Evolutionary conservation across 2,329 filamentous ascomycete genomes (phyloP), one percentile per base, ranked within the genome.

Genomic region (Eurotiales sp.): DNA sequence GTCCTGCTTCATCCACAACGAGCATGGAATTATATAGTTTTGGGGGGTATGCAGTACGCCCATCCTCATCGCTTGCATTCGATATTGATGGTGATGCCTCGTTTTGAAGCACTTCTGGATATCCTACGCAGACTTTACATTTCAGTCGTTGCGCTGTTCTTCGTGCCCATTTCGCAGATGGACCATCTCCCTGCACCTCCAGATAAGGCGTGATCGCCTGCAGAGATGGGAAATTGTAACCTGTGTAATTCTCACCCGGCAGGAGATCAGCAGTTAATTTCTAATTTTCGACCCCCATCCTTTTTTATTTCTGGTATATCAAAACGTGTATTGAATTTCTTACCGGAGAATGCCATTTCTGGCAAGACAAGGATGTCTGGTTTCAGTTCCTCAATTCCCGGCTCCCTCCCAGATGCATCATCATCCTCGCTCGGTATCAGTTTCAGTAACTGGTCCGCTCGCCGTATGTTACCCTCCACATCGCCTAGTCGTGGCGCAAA

Each of bases 101-200:
- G 29, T 50, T 44, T 25, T 42, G 50, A 39, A 62, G 65, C 12
- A 75, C 61, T 57, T 86, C 83, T 0, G 83, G 82, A 58, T 86
- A 86, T 23, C 83, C 83, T 36, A 84, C 75, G 30, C 79, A 82
- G n/a, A 86, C 81, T 53, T 80, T 77, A 62, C 81, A 85, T 27
- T 70, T 66, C 47, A 82, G 69, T 23, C 74, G 72, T 37, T 63
- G 66, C n/a, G 83, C 83, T 11, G 76, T 79, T 44, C 73, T 67
- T 17, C 72, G 71, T 3, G 82, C 83, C 83, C 83, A 86, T 58
- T 71, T 62, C 10, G 80, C 79, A 14, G 76, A 78, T 11, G 74
- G 71, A 0, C 83, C 83, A 7, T 72, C 61, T 12, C 76, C 73
- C 22, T 77, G 80, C n/a, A 77, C 74, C 58, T 86, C 83, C 2